Evolutionary conservation across 192 early-diverging fungal species (phyloP).

Genomic region (Funneliformis geosporum): DNA sequence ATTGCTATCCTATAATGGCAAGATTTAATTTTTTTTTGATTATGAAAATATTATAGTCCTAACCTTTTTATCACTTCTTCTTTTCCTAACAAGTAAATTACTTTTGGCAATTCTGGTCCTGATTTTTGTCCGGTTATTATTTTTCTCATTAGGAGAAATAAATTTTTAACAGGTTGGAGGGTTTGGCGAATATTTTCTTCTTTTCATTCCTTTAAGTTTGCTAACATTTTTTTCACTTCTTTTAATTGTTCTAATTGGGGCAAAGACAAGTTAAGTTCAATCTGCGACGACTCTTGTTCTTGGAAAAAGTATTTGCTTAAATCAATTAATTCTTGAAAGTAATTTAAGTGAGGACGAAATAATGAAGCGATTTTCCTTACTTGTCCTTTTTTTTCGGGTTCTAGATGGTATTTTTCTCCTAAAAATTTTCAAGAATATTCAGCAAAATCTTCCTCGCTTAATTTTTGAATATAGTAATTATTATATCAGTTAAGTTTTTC

Average conservation of each 20-base stretch:
- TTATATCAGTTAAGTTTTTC: conserved; percentile 24
- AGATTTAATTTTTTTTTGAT: too few species aligned
- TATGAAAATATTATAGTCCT: too few species aligned
- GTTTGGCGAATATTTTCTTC: too few species aligned
- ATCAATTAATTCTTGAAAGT: conserved; percentile 24
- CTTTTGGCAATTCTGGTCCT: conserved; percentile 7
- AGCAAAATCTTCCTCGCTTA: background rate
- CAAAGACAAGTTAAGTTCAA: background rate
- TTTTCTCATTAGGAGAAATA: background rate
- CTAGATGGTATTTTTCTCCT: background rate
- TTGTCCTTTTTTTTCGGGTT: conserved; percentile 8
- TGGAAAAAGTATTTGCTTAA: conserved; percentile 24
- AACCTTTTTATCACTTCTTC: conserved; percentile 9
- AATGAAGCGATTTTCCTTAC: background rate
- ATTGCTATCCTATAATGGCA: too few species aligned
- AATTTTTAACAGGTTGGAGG: too few species aligned
- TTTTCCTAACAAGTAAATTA: conserved; percentile 17
- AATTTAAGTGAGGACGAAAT: conserved; percentile 16
- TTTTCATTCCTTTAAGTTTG: background rate
- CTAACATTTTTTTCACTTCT: conserved; percentile 4
- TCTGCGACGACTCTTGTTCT: background rate
- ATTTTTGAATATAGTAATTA: conserved; percentile 23
- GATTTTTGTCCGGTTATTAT: background rate
- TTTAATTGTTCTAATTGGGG: background rate
- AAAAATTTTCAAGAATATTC: conserved; percentile 16